Evolutionary conservation across 441 rosid genomes (phyloP), one percentile per base, ranked within the genome.

Genomic region (Eutrema salsugineum): DNA sequence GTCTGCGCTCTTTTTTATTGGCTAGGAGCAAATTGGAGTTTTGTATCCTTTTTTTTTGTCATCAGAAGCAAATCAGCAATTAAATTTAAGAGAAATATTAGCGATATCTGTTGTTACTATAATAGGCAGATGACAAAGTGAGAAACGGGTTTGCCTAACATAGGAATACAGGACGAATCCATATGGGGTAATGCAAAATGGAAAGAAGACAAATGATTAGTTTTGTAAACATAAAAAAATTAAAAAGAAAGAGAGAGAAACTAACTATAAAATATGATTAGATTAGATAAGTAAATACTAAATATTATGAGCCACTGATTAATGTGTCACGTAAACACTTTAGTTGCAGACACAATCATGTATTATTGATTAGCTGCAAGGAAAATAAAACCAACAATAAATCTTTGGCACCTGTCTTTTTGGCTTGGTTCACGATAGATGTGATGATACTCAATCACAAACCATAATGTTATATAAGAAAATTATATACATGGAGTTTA

Each of bases 1-100:
- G 48, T 61, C 63, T 67, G 69, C 60, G 50, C 1, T 74, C 36
- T 74, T 50, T 24, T 24, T 35, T 40, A 67, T 67, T 67, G 73
- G 78, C 50, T 67, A 28, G 9, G 39, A 53, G 73, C 39, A 67
- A 67, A 16, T 24, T 50, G 60, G 70, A 50, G 53, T 47, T 72
- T 55, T 64, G 51, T 47, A 1, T 43, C n/a, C n/a, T 53, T 11
- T 4, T 11, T 6, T 58, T 46, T 44, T n/a, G 50, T 61, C 17
- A 49, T 65, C 14, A 47, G 17, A 64, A 71, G 44, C 51, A 73
- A 46, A 65, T 49, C 61, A 20, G 48, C 17, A 59, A 59, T 40
- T 59, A 73, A 33, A n/a, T n/a, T 43, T 42, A 8, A 19, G 24
- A 59, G n/a, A 32, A 49, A 48, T 38, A 33, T 24, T 35, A 17